Evolutionary conservation across 129 eudicot species (phyloP), one percentile per base, ranked within the genome.

Genomic region (Lonicera japonica): DNA sequence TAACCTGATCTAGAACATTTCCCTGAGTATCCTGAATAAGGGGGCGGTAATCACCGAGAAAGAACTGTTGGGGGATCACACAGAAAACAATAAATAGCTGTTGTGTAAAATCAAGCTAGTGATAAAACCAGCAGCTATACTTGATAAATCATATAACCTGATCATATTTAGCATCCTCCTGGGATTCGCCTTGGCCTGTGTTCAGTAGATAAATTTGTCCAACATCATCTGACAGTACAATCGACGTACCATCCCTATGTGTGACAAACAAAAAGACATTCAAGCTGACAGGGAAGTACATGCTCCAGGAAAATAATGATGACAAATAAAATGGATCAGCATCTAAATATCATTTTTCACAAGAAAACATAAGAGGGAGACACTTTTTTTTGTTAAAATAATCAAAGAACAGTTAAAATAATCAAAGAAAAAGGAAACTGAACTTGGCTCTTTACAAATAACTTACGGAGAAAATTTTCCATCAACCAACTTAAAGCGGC

Each of bases 381-480:
- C 12, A 22, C 9, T 18, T 51, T 47, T 24, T 45, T n/a, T 25
- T 9, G 5, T 12, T 11, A 52, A 1, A 21, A 21, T 65, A 47
- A 58, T 23, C 22, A 40, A 61, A 25, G 53, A 21, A 39, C 47
- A 17, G 5, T 12, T 11, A 52, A 1, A 21, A 21, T 65, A 47
- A 58, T 23, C 22, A 40, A 61, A 25, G 53, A 21, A 39, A 34
- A 20, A 21, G 13, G 65, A 23, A 54, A 47, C 38, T 50, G 57
- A 57, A 52, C n/a, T 18, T 8, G 47, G 63, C 39, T 4, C 65
- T 17, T 22, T 38, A 45, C 55, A 14, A 48, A 69, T 9, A 51
- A 88, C 99, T 82, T 88, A 92, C 99, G 83, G 96, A 21, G 99
- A 92, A 71, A 92, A 92, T 70, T 92, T 92, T 66, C 99, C 99